Evolutionary conservation across 192 early-diverging fungal species (phyloP), one percentile per base, ranked within the genome.

Genomic region (Podila verticillata): DNA sequence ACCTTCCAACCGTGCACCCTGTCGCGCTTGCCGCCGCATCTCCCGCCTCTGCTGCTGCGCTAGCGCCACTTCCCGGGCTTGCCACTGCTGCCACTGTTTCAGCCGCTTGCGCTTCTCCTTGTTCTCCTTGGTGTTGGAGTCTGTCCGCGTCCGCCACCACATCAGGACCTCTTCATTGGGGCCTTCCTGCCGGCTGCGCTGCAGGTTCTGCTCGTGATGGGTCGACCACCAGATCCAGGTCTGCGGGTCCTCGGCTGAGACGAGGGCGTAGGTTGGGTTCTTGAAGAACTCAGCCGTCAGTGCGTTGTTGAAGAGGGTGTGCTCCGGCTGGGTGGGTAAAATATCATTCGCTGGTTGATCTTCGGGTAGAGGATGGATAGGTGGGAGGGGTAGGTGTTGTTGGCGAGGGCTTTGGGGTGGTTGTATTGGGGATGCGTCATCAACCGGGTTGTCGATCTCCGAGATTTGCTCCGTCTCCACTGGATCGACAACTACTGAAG

Each of bases 161-260:
- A 78, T 78, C 47, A 66, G 28, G 20, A 78, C 68, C 36, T 70
- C 68, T 9, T 70, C 75, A 26, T 60, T 39, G 4, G 68, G 63
- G 1, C 66, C 57, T 13, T 78, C 75, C 31, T 69, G 66, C 35
- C 68, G 63, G 57, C 75, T 66, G 8, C 49, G n/a, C 57, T 78
- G 75, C n/a, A 78, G 48, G 56, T 70, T 70, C 34, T 32, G 44
- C 15, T 70, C 64, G 24, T 78, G 75, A 15, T 78, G 75, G 13
- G 48, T 66, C 5, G 75, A 78, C 75, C 75, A 78, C 75, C 75
- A 78, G 0, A 78, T 47, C 75, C 75, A 78, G 4, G 75, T 78
- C 36, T 78, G 75, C 17, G 75, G 75, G 44, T 78, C 75, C 31
- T 78, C 75, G 3, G 75, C 75, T 28, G 74, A 78, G 30, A 78